Evolutionary conservation across 2,329 filamentous ascomycete genomes (phyloP).

Genomic region (Camillea tinctor): DNA sequence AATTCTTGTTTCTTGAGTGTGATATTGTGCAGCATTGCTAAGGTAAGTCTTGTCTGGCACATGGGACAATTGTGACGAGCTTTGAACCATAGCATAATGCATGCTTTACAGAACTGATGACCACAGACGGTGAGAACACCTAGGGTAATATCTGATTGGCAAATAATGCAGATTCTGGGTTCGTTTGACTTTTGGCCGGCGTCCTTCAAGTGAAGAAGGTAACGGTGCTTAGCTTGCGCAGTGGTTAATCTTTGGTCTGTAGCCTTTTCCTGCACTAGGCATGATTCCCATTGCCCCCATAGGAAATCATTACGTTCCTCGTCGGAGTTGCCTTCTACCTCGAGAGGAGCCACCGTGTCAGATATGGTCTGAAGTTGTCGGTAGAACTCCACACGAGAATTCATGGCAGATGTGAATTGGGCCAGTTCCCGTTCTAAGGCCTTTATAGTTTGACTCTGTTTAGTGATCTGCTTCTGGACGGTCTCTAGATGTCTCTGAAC

Average conservation of each 20-base stretch:
- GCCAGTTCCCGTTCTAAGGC: slow-evolving; percentile 69
- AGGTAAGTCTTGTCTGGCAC: slow-evolving; percentile 70
- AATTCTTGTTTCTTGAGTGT: slow-evolving; percentile 76
- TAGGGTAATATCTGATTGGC: slow-evolving; percentile 71
- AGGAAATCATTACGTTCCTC: slow-evolving; percentile 40
- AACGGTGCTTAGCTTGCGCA: slow-evolving; percentile 72
- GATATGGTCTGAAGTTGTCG: slow-evolving; percentile 88
- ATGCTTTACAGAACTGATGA: slow-evolving; percentile 89
- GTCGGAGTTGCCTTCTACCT: slow-evolving; percentile 55
- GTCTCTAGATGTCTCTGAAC: slow-evolving; percentile 61
- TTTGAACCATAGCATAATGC: slow-evolving; percentile 76
- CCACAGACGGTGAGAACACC: slow-evolving; percentile 85
- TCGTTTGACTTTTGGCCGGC: slow-evolving; percentile 62
- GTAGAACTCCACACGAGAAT: slow-evolving; percentile 84
- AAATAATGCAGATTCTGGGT: slow-evolving; percentile 80
- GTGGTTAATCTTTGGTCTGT: slow-evolving; percentile 59
- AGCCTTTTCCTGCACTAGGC: slow-evolving; percentile 46
- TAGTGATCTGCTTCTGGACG: slow-evolving; percentile 52
- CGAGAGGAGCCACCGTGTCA: slow-evolving; percentile 76
- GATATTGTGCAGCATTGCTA: slow-evolving; percentile 77
- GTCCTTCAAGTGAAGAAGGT: slow-evolving; percentile 57
- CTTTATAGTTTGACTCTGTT: slow-evolving; percentile 49
- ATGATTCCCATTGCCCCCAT: slow-evolving; percentile 43
- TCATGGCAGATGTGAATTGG: slow-evolving; percentile 75
- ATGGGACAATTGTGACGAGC: slow-evolving; percentile 75